Base-by-base conservation (phyloP, 352 stramenopile species). In the Phytopythium litorale region DNA sequence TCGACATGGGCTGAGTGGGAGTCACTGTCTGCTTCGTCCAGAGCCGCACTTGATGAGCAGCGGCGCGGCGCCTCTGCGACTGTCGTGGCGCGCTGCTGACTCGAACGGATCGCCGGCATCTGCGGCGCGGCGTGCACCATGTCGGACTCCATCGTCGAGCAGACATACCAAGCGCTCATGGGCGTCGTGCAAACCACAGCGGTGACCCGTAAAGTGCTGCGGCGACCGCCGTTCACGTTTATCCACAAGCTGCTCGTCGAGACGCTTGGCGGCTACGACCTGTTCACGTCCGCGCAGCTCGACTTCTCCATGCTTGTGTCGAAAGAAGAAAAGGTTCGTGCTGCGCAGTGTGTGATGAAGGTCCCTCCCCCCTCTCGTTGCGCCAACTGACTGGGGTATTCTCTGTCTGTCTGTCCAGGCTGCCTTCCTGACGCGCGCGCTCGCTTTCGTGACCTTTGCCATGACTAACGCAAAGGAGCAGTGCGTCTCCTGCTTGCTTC, bases 211-310 rank as follows among this genome's bases (percentile, higher is more conserved):
- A 88, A 87, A 60, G 82, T 93, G 25, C 67, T 95, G 5, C 50
- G 66, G 15, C 78, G 86, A 11, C 86, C 86, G 19, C 86, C 86
- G 16, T 95, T 95, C 59, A 90, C 84, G 4, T 93, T 95, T 40
- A 60, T 95, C 6, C 84, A 95, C 67, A 92, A 92, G 59, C 63
- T 95, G 2, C 70, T 92, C 7, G 65, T 91, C 9, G 82, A 92
- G 55, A 89, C 78, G 11, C 63, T 95, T 7, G 71, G 65, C 0
- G 67, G 72, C 13, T 81, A 79, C 60, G 72, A 80, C 38, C 82
- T 95, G 33, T 93, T 93, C 61, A 84, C 70, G 4, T 52, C 81
- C 9, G 64, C 83, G 45, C 86, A 95, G 55, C 73, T 92, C 49
- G 61, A 73, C 9, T 89, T 91, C 62, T 72, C 77, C 23, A 50